Conservation (phyloP, 2,329 filamentous ascomycete genomes). For the Coniochaeta prunicola region DNA sequence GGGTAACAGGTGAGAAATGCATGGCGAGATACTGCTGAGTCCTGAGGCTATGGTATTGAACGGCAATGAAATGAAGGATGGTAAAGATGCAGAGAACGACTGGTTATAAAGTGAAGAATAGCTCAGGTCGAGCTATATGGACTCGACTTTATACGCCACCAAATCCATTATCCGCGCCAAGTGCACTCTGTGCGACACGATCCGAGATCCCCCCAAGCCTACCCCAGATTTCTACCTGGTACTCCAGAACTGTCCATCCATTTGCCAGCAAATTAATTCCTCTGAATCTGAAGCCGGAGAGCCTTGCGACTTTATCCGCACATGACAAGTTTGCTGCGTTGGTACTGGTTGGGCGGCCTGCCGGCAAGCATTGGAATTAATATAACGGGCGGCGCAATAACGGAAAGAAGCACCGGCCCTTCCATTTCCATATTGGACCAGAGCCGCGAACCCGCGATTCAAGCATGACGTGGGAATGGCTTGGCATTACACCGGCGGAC, state of each 20-base stretch:
- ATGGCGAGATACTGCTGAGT: neutral
- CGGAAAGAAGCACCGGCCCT: slow-evolving; percentile 1
- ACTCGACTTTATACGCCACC: neutral
- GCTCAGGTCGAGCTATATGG: neutral
- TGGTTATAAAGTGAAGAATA: neutral
- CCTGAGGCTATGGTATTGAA: neutral
- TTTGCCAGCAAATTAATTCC: neutral
- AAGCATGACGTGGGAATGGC: neutral
- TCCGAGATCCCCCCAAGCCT: neutral
- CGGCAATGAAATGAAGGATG: neutral
- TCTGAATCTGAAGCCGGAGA: neutral
- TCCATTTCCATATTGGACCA: slow-evolving; percentile 1
- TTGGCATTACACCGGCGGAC: neutral
- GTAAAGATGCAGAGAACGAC: neutral
- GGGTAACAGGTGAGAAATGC: neutral
- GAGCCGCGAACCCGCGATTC: neutral
- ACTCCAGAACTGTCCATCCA: slow-evolving; percentile 1
- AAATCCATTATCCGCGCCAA: neutral
- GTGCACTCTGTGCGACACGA: neutral
- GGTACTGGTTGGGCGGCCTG: neutral
- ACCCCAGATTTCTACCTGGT: neutral
- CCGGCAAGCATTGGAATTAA: neutral
- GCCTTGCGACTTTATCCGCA: neutral
- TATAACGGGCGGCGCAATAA: neutral
- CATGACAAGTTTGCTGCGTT: neutral